A percentile compares a stretch with the other conserved stretches of the same genome.
These are phyloP conservation scores for Termitomyces sp. DNA, from an alignment of 768 basidiomycete genomes.

Conservation along the genomic window DNA sequence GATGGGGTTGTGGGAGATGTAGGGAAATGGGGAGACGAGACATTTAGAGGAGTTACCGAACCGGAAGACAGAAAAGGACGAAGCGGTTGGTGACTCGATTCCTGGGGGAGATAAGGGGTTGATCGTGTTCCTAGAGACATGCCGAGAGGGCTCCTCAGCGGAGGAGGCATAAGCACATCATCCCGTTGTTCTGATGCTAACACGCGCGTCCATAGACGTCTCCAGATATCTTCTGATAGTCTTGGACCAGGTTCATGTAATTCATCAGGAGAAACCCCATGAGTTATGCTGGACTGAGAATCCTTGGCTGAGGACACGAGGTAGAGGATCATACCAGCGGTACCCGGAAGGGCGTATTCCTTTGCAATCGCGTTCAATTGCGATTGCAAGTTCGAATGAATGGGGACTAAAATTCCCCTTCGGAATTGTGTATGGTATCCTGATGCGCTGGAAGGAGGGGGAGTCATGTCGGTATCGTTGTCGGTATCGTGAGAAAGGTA, in stretches of 20 bases:
- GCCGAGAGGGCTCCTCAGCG: constrained; percentile 31
- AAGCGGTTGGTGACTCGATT: constrained; percentile 24
- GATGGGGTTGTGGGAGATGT: constrained; percentile 53
- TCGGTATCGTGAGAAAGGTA: constrained; percentile 61
- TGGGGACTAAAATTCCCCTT: constrained; percentile 81
- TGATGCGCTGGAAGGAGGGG: constrained; percentile 53
- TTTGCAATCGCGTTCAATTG: constrained; percentile 86
- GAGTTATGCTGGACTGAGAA: constrained; percentile 12
- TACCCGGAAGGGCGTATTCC: constrained; percentile 90
- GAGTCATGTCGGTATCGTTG: constrained; percentile 41
- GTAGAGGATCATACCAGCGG: constrained; percentile 78
- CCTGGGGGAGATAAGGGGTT: constrained; percentile 35
- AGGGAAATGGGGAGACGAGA: constrained; percentile 30
- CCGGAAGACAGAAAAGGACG: constrained; percentile 45
- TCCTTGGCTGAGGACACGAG: constrained; percentile 41
- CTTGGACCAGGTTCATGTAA: constrained; percentile 67
- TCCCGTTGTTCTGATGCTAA: constrained; percentile 53
- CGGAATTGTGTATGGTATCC: constrained; percentile 79
- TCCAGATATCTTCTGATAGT: constrained; percentile 86
- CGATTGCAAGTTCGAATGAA: constrained; percentile 77
- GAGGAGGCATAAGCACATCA: constrained; percentile 31
- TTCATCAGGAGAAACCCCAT: constrained; percentile 21
- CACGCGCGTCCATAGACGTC: constrained; percentile 76
- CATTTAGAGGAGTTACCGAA: constrained; percentile 30
- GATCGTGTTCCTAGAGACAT: constrained; percentile 36